Evolutionary conservation across 2,329 filamentous ascomycete genomes (phyloP).

Genomic region (Fusarium albosuccineum): DNA sequence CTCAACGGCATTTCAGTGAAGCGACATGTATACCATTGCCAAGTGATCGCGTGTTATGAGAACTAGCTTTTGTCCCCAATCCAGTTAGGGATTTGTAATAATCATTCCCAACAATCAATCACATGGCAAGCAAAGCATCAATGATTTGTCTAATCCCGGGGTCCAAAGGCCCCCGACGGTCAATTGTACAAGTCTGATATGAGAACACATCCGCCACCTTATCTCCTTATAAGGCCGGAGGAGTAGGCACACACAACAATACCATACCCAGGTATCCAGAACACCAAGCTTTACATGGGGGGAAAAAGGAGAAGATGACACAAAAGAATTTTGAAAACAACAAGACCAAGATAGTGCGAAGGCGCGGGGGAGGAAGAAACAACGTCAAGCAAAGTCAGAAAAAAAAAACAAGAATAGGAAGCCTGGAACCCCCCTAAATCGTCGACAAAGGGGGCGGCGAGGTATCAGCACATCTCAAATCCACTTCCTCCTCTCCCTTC

Average conservation of each 20-base stretch:
- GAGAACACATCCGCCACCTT: constrained; percentile 20
- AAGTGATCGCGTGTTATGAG: no score
- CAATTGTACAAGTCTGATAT: constrained; percentile 38
- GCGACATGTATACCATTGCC: no score
- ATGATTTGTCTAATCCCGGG: constrained; percentile 17
- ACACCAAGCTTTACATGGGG: constrained; percentile 50
- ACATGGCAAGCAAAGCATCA: not conserved
- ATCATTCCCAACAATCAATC: no score
- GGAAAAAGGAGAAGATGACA: not conserved
- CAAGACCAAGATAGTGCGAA: constrained; percentile 16
- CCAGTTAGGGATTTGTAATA: no score
- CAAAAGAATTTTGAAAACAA: constrained; percentile 18
- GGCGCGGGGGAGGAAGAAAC: constrained; percentile 6
- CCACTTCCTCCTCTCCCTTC: constrained; percentile 11
- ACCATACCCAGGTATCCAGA: constrained; percentile 51
- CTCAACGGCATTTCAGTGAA: no score
- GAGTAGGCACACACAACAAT: constrained; percentile 34
- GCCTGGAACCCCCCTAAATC: constrained; percentile 15
- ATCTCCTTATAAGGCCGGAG: constrained; percentile 4
- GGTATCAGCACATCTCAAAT: constrained; percentile 44
- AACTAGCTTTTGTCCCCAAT: no score
- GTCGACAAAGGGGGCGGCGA: constrained; percentile 24
- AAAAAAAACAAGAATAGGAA: constrained; percentile 21
- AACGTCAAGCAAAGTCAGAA: constrained; percentile 11
- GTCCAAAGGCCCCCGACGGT: constrained; percentile 22